Conservation (phyloP, 495 filamentous ascomycete genomes). For the Daldinia childiae region DNA sequence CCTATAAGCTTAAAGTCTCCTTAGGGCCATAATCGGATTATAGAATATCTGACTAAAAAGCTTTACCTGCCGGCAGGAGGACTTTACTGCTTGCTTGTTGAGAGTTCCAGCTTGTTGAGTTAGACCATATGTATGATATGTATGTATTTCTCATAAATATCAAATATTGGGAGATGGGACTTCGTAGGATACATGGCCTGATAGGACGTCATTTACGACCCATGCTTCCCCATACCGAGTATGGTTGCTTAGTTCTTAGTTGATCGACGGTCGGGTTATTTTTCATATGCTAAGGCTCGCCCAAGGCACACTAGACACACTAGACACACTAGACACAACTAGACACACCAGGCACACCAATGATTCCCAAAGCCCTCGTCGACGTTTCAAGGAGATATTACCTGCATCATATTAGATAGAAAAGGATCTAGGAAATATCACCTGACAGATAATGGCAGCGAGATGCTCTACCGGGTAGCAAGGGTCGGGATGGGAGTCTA, state of each 20-base stretch:
- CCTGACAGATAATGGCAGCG: constrained; percentile 45
- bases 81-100: neutral
- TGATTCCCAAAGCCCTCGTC: constrained; percentile 28
- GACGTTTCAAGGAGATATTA: constrained; percentile 40
- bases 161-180: neutral
- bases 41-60: constrained; percentile 9
- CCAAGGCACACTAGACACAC: neutral
- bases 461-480: constrained; percentile 37
- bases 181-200: neutral
- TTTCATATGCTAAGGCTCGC: constrained; percentile 31
- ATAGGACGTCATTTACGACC: constrained; percentile 9
- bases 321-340: constrained; percentile 1
- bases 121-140: neutral
- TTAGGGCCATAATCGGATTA: constrained; percentile 20
- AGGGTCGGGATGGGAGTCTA: constrained; percentile 46
- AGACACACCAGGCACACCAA: constrained; percentile 17
- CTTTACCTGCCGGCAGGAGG: neutral
- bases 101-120: constrained; percentile 1
- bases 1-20: constrained; percentile 8
- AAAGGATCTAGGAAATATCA: constrained; percentile 42
- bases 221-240: constrained; percentile 19
- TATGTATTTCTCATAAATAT: constrained; percentile 1
- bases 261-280: constrained; percentile 44
- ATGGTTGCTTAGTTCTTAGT: constrained; percentile 4
- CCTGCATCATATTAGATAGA: constrained; percentile 37